A percentile compares a stretch with the other conserved stretches of the same genome.
Conservation (phyloP, 208 protist species). For the Leishmania lainsoni region DNA sequence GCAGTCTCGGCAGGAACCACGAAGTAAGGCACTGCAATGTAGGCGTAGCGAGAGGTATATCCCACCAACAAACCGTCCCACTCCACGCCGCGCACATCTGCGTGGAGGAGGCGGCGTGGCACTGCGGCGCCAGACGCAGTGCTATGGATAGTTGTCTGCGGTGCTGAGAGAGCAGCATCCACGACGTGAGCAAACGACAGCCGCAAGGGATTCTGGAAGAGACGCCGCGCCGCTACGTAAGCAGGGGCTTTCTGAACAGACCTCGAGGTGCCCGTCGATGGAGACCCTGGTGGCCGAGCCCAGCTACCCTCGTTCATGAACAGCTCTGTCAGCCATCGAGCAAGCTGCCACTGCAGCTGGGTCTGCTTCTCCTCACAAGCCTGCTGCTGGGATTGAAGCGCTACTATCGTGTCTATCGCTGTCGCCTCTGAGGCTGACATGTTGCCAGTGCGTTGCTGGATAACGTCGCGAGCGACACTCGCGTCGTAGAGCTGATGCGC, state of each 20-base stretch:
- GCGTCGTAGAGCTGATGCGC: constrained; percentile 30
- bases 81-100: constrained; percentile 78
- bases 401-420: neutral
- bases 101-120: constrained; percentile 48
- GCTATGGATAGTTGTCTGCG: neutral
- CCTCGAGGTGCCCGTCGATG: neutral
- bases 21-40: constrained; percentile 63
- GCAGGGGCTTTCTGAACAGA: neutral
- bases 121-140: neutral
- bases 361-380: constrained; percentile 3
- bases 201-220: constrained; percentile 19
- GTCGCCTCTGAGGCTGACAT: neutral
- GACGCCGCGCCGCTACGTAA: constrained; percentile 9
- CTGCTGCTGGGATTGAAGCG: constrained; percentile 14
- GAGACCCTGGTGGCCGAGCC: constrained; percentile 21
- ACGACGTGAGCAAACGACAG: constrained; percentile 17
- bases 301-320: constrained; percentile 80
- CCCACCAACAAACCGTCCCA: constrained; percentile 57
- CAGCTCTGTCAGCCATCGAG: constrained; percentile 65
- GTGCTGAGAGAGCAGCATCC: constrained; percentile 15
- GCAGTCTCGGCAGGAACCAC: constrained; percentile 8
- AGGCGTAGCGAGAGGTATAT: constrained; percentile 67
- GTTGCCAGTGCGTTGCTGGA: neutral
- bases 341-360: constrained; percentile 52
- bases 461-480: constrained; percentile 19